Base-by-base conservation (phyloP, 148 eudicot species). In the Rhododendron molle region DNA sequence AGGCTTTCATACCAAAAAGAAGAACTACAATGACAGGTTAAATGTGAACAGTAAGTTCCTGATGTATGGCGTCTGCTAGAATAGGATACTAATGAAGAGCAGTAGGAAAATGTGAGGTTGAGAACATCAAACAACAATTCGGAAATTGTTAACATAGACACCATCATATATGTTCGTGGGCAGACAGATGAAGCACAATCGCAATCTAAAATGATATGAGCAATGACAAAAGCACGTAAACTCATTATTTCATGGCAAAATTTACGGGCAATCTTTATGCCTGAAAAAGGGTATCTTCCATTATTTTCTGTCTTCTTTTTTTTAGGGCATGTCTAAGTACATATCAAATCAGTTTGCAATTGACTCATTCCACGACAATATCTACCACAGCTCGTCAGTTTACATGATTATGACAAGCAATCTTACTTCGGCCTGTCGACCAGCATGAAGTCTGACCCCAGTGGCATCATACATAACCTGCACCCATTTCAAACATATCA, bases 401-500 rank as follows among this genome's bases (percentile, higher is more conserved):
- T 36, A n/a, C 30, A 50, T 49, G 9, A 83, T 83, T n/a, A 76
- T 77, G 50, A 76, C 20, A 56, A 76, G 49, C 50, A 82, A 74
- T 86, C 77, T 49, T 86, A 86, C 87, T 56, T 86, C 87, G 88
- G 98, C 98, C 88, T 95, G 98, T 50, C 93, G 94, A 40, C 96
- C 98, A 81, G 97, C 97, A 94, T 94, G 98, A 78, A 94, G 94
- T 84, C 97, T 91, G 76, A 95, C 93, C 14, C 97, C 96, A 56
- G 97, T 76, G 52, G 98, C 97, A 89, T 95, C 97, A 91, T 95
- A 95, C 97, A 95, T 94, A 58, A 95, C 97, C 97, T 95, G 91
- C 58, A 83, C 14, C 34, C 72, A 83, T 82, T 72, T 15, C 67
- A 72, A 73, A 81, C 30, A 38, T 20, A 34, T 13, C 15, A 74